These are phyloP conservation scores for Sporothrix dimorphospora DNA, from an alignment of 2,329 filamentous ascomycete species.

Conservation along the genomic window DNA sequence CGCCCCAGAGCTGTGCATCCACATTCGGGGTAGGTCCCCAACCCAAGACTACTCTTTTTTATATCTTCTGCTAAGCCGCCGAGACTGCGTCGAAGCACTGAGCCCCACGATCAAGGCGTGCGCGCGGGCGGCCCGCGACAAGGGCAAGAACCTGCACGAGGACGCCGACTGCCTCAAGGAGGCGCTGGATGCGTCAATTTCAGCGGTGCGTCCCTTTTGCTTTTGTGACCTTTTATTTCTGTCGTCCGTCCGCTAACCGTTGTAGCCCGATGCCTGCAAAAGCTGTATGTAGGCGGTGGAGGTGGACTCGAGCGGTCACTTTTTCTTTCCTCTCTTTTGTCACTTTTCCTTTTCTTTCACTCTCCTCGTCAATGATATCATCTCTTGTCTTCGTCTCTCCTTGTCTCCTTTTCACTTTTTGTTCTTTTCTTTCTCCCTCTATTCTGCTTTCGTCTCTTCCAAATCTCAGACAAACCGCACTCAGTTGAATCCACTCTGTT, in stretches of 20 bases:
- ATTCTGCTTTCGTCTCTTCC: background rate
- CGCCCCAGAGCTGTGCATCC: background rate
- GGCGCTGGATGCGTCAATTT: background rate
- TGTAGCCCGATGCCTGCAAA: constrained; percentile 4
- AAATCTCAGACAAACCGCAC: too few species aligned
- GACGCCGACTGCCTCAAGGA: background rate
- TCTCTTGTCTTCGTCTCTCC: too few species aligned
- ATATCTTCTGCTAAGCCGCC: too few species aligned
- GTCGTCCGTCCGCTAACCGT: background rate
- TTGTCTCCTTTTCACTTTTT: too few species aligned
- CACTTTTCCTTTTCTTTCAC: background rate
- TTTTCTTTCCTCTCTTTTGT: background rate
- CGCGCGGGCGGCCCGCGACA: background rate
- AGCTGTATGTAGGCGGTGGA: background rate
- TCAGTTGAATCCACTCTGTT: too few species aligned
- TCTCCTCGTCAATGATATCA: too few species aligned
- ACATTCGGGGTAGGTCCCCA: constrained; percentile 3
- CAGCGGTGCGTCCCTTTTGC: background rate
- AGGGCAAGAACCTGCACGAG: background rate
- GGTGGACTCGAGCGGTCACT: background rate
- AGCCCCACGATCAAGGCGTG: background rate
- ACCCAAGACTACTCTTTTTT: too few species aligned
- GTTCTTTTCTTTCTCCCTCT: too few species aligned
- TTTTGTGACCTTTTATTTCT: background rate
- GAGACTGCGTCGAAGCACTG: background rate